Conservation (phyloP, 139 green algal species). For the Tetraselmis striata region DNA sequence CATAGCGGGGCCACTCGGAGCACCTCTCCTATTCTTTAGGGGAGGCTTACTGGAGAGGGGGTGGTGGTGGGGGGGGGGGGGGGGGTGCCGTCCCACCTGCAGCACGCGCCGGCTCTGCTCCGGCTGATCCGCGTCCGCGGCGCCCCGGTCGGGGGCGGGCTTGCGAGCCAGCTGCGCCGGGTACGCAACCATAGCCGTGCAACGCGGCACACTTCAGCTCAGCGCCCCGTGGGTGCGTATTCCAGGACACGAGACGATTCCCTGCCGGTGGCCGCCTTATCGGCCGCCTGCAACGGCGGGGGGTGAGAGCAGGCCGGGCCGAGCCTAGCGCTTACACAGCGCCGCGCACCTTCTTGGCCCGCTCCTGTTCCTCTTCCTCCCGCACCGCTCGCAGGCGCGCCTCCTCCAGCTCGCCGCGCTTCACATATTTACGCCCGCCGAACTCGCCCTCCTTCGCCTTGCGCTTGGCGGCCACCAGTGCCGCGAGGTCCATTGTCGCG, state of each 20-base stretch:
- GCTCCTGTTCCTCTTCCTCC: slow-evolving; percentile 39
- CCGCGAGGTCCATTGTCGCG: slow-evolving; percentile 26
- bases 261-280: too few species aligned
- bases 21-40: background rate
- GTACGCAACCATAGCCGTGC: background rate
- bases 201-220: too few species aligned
- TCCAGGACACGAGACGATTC: too few species aligned
- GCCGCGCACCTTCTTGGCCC: slow-evolving; percentile 24
- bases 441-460: slow-evolving; percentile 30
- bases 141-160: background rate
- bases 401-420: slow-evolving; percentile 37
- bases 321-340: too few species aligned
- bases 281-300: too few species aligned
- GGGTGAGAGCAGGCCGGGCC: too few species aligned
- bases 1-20: too few species aligned
- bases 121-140: background rate
- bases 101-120: background rate
- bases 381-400: slow-evolving; percentile 25
- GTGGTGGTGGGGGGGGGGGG: too few species aligned
- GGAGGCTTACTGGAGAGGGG: too few species aligned
- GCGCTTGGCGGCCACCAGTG: slow-evolving; percentile 31
- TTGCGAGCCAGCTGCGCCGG: background rate
- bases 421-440: slow-evolving; percentile 36
- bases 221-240: too few species aligned
- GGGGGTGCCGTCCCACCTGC: too few species aligned